These are phyloP conservation scores for Hypoxylon sp. DNA, from an alignment of 2,329 filamentous ascomycete genomes.

Conservation along the genomic window DNA sequence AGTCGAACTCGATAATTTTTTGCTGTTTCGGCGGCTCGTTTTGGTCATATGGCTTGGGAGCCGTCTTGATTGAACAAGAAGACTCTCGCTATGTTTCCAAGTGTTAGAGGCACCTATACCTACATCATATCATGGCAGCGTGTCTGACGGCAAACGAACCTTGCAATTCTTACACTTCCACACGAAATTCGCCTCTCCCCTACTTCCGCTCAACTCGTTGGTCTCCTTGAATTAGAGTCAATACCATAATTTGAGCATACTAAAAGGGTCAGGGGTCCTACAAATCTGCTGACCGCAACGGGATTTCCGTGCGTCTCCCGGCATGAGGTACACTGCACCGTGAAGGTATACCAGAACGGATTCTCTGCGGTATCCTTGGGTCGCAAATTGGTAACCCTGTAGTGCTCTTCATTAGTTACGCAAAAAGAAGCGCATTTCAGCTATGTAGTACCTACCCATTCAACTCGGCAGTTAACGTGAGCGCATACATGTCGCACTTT, in stretches of 20 bases:
- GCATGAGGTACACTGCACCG: conserved; percentile 98
- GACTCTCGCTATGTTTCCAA: conserved; percentile 76
- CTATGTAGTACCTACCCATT: conserved; percentile 68
- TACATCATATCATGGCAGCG: background rate
- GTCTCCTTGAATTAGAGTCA: conserved; percentile 73
- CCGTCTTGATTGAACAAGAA: conserved; percentile 84
- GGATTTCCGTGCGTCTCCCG: conserved; percentile 90
- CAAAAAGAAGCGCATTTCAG: background rate
- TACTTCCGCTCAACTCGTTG: conserved; percentile 92
- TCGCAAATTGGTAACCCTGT: conserved; percentile 89
- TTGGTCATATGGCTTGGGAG: conserved; percentile 79
- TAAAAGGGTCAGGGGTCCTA: conserved; percentile 62
- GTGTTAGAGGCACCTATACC: conserved; percentile 17
- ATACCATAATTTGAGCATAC: background rate
- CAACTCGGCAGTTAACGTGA: conserved; percentile 77
- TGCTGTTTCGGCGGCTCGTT: conserved; percentile 79
- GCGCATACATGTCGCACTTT: conserved; percentile 71
- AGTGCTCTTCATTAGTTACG: conserved; percentile 16
- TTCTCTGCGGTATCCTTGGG: conserved; percentile 85
- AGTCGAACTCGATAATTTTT: conserved; percentile 92
- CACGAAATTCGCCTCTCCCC: conserved; percentile 98
- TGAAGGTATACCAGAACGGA: conserved; percentile 98
- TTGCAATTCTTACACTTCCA: conserved; percentile 99
- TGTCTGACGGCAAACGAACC: conserved; percentile 63
- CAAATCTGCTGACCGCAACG: conserved; percentile 89